A percentile compares a stretch with the other conserved stretches of the same genome.
Conservation (phyloP, 1,284 basidiomycete genomes). For the Melampsora larici-populina region DNA sequence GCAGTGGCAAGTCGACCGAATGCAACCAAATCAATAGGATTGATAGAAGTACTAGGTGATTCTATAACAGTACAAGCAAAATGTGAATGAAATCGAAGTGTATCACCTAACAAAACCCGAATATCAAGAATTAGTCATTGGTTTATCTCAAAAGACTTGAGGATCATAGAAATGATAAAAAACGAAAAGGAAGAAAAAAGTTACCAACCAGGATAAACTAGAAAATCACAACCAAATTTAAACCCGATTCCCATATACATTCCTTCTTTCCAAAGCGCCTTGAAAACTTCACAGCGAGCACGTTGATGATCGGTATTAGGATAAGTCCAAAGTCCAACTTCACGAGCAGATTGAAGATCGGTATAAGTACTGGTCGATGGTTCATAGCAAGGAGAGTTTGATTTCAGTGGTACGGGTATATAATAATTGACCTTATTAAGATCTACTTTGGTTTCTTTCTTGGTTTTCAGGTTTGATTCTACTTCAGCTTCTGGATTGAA, state of each 20-base stretch:
- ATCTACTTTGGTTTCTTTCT: background rate
- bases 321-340: constrained; percentile 72
- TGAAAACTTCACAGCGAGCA: constrained; percentile 74
- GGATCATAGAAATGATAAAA: too few species aligned
- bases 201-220: constrained; percentile 84
- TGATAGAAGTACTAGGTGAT: constrained; percentile 63
- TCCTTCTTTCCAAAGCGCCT: constrained; percentile 72
- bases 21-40: constrained; percentile 87
- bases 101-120: constrained; percentile 67
- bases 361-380: constrained; percentile 54
- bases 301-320: constrained; percentile 65
- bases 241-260: constrained; percentile 81
- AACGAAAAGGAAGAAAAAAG: too few species aligned
- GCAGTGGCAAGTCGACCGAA: constrained; percentile 93
- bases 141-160: background rate
- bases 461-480: background rate
- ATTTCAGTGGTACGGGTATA: constrained; percentile 28
- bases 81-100: constrained; percentile 92
- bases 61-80: constrained; percentile 80
- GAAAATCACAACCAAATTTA: constrained; percentile 90
- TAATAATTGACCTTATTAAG: constrained; percentile 12
- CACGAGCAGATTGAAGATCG: constrained; percentile 63
- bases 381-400: constrained; percentile 8
- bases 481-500: background rate
- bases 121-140: constrained; percentile 2